Evolutionary conservation across 805 yeast species (phyloP), one percentile per base, ranked within the genome.

Genomic region (Metschnikowia proteae): DNA sequence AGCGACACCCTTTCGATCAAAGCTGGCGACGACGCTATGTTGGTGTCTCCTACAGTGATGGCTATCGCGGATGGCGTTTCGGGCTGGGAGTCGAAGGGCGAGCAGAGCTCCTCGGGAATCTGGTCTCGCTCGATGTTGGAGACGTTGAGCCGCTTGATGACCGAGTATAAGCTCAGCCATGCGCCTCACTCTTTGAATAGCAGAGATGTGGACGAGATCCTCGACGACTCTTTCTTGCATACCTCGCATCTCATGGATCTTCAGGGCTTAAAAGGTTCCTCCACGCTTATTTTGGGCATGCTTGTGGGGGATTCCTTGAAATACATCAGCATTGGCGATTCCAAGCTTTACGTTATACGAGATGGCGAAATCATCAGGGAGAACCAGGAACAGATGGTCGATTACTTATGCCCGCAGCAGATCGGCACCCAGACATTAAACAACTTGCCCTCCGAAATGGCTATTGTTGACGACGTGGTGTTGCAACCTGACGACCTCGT

Each of bases 1-100:
- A 68, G 66, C 10, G 82, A 78, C 53, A 79, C 83, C 0, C 59
- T 78, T 3, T 73, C 79, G 6, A 70, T 79, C 40, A 74, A 75
- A 52, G 78, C 78, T 23, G 83, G 83, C 1, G 83, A 79, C 52
- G 83, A 79, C 56, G 81, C 83, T 6, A 76, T 79, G 81, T 63
- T 79, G 37, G 75, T 77, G 1, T 74, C 80, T 3, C 80, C 82
- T 0, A 70, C 78, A 4, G 70, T 78, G 38, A 56, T 79, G 46
- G 83, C 79, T 2, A 71, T 79, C 3, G 82, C 83, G 3, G 83
- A 79, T 57, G 83, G 83, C 1, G 80, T 79, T 6, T 74, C 80
- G 22, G 81, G 81, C 1, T 79, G 82, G 82, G 79, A 74, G 56
- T 69, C 73, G 17, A 69, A 65, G 35, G 66, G 64, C 2, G 56